Conservation (phyloP, 495 filamentous ascomycete genomes). For the Parathielavia hyrcaniae region DNA sequence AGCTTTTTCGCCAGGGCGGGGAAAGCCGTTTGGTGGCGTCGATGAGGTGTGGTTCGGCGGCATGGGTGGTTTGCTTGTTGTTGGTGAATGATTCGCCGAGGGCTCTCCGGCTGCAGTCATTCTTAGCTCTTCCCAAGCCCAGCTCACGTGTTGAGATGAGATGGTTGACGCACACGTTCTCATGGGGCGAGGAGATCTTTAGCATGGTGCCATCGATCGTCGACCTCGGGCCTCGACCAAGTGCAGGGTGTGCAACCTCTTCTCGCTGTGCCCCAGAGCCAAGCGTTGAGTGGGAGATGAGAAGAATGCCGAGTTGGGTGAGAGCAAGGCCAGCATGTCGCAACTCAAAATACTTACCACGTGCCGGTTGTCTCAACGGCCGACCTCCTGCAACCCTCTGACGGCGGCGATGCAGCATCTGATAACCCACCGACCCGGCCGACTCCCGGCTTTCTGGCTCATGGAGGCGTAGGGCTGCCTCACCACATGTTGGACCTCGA, state of each 20-base stretch:
- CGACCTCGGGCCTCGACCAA: too few species aligned
- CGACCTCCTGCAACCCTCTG: neutral
- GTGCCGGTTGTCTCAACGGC: neutral
- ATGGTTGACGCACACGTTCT: too few species aligned
- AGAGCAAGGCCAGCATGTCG: neutral
- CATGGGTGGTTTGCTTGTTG: neutral
- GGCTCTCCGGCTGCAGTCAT: neutral
- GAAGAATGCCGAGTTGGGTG: neutral
- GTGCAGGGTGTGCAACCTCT: too few species aligned
- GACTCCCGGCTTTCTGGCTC: neutral
- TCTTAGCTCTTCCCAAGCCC: too few species aligned
- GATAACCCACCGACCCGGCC: neutral
- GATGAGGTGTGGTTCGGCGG: conserved; percentile 1
- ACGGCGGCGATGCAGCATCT: neutral
- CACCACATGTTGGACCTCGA: neutral
- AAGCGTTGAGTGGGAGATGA: too few species aligned
- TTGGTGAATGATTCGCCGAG: neutral
- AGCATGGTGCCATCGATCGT: too few species aligned
- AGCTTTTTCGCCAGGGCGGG: conserved; percentile 2
- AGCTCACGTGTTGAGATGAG: too few species aligned
- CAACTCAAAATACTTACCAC: neutral
- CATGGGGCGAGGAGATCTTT: too few species aligned
- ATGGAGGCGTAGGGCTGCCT: neutral
- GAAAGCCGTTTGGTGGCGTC: conserved; percentile 3
- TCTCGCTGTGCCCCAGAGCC: too few species aligned